These are phyloP conservation scores for Malus hybrid DNA, from an alignment of 331 rosid genomes.

Conservation along the genomic window DNA sequence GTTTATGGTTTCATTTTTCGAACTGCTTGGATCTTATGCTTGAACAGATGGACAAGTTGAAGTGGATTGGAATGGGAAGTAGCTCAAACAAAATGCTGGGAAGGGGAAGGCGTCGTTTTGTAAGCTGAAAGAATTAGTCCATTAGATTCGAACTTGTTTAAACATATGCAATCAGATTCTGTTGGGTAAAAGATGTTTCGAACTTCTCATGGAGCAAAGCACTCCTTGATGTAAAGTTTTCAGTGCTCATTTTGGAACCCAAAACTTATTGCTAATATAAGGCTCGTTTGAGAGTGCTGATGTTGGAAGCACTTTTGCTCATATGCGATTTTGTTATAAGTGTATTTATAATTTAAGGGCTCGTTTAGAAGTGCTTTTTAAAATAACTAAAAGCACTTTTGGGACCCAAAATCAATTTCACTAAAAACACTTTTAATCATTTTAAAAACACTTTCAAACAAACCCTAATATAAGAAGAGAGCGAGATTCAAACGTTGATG, in stretches of 20 bases:
- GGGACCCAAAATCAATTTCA: too few relatives aligned
- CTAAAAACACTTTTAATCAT: too few relatives aligned
- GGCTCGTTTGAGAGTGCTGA: not conserved
- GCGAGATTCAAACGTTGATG: not conserved
- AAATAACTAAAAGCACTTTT: accelerated
- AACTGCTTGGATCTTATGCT: conserved; percentile 5
- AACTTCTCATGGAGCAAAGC: not conserved
- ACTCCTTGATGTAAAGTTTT: not conserved
- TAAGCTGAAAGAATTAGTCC: not conserved
- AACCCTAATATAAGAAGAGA: not conserved
- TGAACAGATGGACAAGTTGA: conserved; percentile 70
- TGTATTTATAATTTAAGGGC: too few relatives aligned
- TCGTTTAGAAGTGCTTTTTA: too few relatives aligned
- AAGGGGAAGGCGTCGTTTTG: not conserved
- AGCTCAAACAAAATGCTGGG: conserved; percentile 5
- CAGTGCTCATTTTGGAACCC: not conserved
- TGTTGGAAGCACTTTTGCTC: not conserved
- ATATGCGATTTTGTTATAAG: not conserved
- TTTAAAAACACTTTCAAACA: too few relatives aligned
- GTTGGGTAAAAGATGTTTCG: not conserved
- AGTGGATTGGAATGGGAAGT: conserved; percentile 29
- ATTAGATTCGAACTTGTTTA: not conserved
- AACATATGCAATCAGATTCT: too few relatives aligned
- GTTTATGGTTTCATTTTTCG: not conserved
- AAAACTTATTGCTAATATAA: not conserved